Conservation (phyloP, 768 basidiomycete genomes). For the Phlebiopsis flavidoalba region DNA sequence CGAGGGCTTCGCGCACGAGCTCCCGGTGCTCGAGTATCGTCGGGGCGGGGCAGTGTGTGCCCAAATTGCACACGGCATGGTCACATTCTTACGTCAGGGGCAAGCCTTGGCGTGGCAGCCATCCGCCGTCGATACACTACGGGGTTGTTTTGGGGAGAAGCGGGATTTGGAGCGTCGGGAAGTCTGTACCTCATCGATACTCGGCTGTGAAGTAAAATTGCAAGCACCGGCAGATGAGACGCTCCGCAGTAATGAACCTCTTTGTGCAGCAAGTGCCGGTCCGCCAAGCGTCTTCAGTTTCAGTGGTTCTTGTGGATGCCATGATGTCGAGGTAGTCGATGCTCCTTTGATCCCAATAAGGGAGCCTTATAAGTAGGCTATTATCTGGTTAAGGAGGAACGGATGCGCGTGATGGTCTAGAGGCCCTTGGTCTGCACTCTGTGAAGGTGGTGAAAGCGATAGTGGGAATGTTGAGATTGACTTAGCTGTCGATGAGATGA, state of each 20-base stretch:
- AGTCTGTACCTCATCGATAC: slow-evolving; percentile 51
- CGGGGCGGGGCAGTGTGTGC: not conserved
- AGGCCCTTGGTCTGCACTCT: no score
- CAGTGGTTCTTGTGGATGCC: slow-evolving; percentile 58
- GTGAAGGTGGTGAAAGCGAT: no score
- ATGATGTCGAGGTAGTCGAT: slow-evolving; percentile 18
- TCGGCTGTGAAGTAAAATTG: slow-evolving; percentile 61
- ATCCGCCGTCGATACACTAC: not conserved
- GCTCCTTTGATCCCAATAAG: no score
- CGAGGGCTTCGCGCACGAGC: not conserved
- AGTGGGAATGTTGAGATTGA: no score
- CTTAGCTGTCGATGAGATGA: no score
- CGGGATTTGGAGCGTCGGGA: slow-evolving; percentile 43
- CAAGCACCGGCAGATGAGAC: slow-evolving; percentile 51
- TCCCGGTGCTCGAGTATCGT: not conserved
- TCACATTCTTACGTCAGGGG: no score
- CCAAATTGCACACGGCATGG: no score
- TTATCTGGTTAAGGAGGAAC: slow-evolving; percentile 1
- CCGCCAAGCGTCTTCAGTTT: slow-evolving; percentile 61
- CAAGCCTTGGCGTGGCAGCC: not conserved
- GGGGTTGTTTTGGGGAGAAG: slow-evolving; percentile 47
- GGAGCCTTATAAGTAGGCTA: no score
- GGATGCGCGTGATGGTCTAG: slow-evolving; percentile 4
- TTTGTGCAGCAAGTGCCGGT: slow-evolving; percentile 58
- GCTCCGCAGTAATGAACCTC: slow-evolving; percentile 51